Conservation (phyloP, 2,329 filamentous ascomycete species). For the Anthostomella pinea region DNA sequence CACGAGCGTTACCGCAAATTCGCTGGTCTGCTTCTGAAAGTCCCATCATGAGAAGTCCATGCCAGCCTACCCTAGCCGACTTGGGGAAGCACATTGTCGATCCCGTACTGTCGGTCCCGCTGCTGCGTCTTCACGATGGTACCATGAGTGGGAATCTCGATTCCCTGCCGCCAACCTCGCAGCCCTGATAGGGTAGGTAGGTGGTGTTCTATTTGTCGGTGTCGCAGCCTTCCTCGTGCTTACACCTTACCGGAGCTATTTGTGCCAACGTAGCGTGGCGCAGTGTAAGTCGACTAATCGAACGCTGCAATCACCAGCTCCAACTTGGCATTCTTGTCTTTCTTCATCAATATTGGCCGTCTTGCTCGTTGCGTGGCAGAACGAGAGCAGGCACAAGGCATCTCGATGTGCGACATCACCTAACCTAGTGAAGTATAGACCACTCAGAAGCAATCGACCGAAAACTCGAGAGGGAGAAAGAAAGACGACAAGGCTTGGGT, state of each 20-base stretch:
- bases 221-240: constrained; percentile 1
- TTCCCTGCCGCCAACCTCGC: no score
- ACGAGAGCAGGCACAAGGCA: not conserved
- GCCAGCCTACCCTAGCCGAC: constrained; percentile 13
- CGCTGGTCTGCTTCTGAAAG: constrained; percentile 14
- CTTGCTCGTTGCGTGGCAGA: constrained; percentile 1
- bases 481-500: no score
- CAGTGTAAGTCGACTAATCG: no score
- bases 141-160: no score
- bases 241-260: not conserved
- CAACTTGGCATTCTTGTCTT: not conserved
- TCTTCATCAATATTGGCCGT: constrained; percentile 1
- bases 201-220: no score
- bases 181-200: no score
- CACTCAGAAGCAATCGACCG: not conserved
- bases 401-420: not conserved
- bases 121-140: no score
- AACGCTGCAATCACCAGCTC: no score
- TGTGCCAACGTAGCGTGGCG: not conserved
- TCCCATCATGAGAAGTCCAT: constrained; percentile 21
- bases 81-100: no score
- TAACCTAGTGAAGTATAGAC: not conserved
- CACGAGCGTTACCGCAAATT: no score
- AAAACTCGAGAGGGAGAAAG: not conserved
- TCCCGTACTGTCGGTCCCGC: no score